phyloP scores from a whole-genome alignment of 148 eudicot species.

The Bassia scoparia region DNA sequence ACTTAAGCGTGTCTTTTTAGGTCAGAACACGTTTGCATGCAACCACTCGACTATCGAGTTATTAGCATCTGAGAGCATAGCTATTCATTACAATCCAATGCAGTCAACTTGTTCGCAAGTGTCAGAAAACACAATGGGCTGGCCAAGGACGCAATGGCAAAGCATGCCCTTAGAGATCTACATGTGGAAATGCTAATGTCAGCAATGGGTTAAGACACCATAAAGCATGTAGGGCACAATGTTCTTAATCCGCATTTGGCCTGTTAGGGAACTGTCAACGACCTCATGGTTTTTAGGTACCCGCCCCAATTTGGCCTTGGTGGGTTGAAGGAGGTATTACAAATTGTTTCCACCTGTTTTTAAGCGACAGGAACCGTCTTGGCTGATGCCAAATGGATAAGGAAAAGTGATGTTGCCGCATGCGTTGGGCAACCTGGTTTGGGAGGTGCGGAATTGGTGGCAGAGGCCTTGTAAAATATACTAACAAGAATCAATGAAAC shows the following conservation, averaged over 20 bases:
- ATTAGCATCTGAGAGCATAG: neutral
- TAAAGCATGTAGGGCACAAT: constrained; percentile 22
- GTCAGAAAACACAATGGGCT: constrained; percentile 37
- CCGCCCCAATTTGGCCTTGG: neutral
- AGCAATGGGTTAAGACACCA: neutral
- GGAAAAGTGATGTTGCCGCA: constrained; percentile 19
- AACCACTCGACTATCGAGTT: constrained; percentile 14
- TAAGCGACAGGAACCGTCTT: neutral
- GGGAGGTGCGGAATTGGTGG: neutral
- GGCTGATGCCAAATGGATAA: constrained; percentile 13
- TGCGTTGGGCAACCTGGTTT: constrained; percentile 1
- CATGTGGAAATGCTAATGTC: neutral
- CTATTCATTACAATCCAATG: constrained; percentile 46
- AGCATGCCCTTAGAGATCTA: neutral
- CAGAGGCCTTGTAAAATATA: neutral
- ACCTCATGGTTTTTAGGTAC: neutral
- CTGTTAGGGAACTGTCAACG: constrained; percentile 21
- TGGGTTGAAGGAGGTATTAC: constrained; percentile 2
- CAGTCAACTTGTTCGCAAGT: constrained; percentile 29
- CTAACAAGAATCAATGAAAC: no score
- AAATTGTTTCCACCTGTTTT: neutral
- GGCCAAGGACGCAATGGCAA: no score
- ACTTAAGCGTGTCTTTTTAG: constrained; percentile 16
- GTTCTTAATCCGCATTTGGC: constrained; percentile 28
- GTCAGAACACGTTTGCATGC: constrained; percentile 32